These are phyloP conservation scores for Fusarium abutilonis DNA, from an alignment of 2,329 filamentous ascomycete genomes.

Conservation along the genomic window DNA sequence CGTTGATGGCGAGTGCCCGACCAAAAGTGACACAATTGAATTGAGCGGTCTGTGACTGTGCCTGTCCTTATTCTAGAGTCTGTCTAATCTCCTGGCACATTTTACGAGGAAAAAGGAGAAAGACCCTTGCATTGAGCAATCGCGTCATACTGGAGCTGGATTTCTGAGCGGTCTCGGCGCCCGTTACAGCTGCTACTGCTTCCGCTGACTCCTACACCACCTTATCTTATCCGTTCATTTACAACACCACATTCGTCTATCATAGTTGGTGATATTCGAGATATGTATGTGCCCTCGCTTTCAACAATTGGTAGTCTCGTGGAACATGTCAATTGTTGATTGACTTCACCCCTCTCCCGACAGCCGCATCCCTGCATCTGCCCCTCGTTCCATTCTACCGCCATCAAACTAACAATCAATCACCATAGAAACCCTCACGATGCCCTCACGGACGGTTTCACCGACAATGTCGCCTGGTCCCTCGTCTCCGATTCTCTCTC, in stretches of 20 bases:
- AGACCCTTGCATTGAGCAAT: conserved; percentile 30
- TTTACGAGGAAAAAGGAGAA: conserved; percentile 2
- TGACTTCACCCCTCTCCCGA: neutral
- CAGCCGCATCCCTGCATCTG: neutral
- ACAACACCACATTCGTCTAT: conserved; percentile 5
- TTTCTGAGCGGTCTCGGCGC: conserved; percentile 36
- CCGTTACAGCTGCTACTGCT: conserved; percentile 16
- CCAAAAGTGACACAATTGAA: conserved; percentile 31
- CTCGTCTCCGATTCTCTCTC: conserved; percentile 39
- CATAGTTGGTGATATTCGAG: neutral
- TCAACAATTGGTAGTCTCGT: neutral
- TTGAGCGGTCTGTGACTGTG: neutral
- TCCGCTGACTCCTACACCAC: conserved; percentile 21
- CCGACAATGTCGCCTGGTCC: conserved; percentile 38
- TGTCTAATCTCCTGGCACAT: neutral
- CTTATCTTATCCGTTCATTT: conserved; percentile 11
- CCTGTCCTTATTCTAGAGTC: conserved; percentile 2
- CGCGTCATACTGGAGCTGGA: conserved; percentile 34
- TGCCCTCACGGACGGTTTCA: conserved; percentile 41
- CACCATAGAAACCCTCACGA: conserved; percentile 30
- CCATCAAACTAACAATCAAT: conserved; percentile 12
- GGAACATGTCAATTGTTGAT: neutral
- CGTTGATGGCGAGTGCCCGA: conserved; percentile 21
- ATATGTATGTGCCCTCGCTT: neutral
- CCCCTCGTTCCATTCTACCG: conserved; percentile 12